Evolutionary conservation across 345 rosid genomes (phyloP).

Genomic region (Ceriops zippeliana): DNA sequence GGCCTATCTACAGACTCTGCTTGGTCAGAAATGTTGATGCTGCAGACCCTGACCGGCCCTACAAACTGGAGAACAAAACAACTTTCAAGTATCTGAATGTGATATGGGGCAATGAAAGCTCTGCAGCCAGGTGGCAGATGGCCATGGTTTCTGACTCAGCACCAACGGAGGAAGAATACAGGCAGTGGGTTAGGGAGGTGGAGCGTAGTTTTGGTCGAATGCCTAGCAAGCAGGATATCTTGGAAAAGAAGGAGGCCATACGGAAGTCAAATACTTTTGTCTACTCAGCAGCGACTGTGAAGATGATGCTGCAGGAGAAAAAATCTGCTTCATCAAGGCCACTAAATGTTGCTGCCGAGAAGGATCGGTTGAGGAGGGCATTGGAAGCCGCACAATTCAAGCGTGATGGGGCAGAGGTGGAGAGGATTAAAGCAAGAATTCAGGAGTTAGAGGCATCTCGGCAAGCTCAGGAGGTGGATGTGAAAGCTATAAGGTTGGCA

Average conservation of each 20-base stretch:
- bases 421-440: conserved; percentile 68
- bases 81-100: conserved; percentile 84
- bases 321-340: conserved; percentile 84
- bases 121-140: conserved; percentile 99
- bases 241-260: conserved; percentile 83
- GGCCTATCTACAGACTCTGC: conserved; percentile 84
- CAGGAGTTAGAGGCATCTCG: conserved; percentile 80
- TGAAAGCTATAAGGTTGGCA: conserved; percentile 74
- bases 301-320: conserved; percentile 97
- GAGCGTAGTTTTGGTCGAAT: conserved; percentile 77
- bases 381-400: conserved; percentile 69
- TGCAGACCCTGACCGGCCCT: conserved; percentile 66
- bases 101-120: conserved; percentile 80
- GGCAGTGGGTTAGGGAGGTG: conserved; percentile 83
- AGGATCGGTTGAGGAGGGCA: conserved; percentile 84
- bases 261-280: conserved; percentile 65
- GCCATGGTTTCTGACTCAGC: conserved; percentile 94
- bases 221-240: conserved; percentile 76
- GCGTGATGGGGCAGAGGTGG: conserved; percentile 70
- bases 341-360: conserved; percentile 91
- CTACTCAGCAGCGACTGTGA: conserved; percentile 89
- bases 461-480: conserved; percentile 54
- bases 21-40: conserved; percentile 89
- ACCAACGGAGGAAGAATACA: conserved; percentile 86
- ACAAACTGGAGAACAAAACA: conserved; percentile 80